Conservation (phyloP, 1,139 yeast species). For the Candida sp. region DNA sequence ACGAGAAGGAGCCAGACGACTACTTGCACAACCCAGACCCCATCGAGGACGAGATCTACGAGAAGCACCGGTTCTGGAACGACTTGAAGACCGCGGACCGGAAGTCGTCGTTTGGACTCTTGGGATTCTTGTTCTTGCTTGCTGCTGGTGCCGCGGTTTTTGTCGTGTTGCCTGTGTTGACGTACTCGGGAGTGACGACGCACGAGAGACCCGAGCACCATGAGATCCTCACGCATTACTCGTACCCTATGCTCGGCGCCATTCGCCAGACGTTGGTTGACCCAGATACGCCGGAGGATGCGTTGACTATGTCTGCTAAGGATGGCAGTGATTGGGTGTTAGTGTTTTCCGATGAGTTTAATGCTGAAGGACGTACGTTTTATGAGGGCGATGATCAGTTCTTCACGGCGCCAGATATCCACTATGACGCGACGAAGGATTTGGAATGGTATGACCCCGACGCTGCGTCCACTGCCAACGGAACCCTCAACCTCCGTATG, state of each 20-base stretch:
- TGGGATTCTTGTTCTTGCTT: slow-evolving; percentile 61
- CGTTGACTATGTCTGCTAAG: slow-evolving; percentile 44
- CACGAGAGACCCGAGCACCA: slow-evolving; percentile 33
- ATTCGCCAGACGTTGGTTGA: slow-evolving; percentile 69
- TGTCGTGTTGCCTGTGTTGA: slow-evolving; percentile 74
- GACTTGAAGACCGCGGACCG: slow-evolving; percentile 67
- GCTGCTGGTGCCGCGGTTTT: slow-evolving; percentile 66
- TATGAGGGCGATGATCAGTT: slow-evolving; percentile 86
- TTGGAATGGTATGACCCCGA: slow-evolving; percentile 92
- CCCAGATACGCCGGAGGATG: slow-evolving; percentile 75
- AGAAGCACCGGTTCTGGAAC: slow-evolving; percentile 60
- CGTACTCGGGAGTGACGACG: slow-evolving; percentile 67
- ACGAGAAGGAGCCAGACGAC: slow-evolving; percentile 93
- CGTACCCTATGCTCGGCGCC: slow-evolving; percentile 63
- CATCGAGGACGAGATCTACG: slow-evolving; percentile 81
- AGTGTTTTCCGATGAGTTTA: slow-evolving; percentile 85
- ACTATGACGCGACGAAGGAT: slow-evolving; percentile 82
- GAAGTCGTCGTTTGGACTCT: slow-evolving; percentile 59
- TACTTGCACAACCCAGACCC: slow-evolving; percentile 95
- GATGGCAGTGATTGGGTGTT: slow-evolving; percentile 69
- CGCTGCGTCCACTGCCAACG: slow-evolving; percentile 71
- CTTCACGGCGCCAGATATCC: slow-evolving; percentile 76
- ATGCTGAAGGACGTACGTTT: slow-evolving; percentile 81
- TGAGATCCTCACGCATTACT: slow-evolving; percentile 58
- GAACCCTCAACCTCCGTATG: slow-evolving; percentile 64